A percentile compares a stretch with the other conserved stretches of the same genome.
phyloP scores from a whole-genome alignment of 306 rosid species.

The Malus sieversii region DNA sequence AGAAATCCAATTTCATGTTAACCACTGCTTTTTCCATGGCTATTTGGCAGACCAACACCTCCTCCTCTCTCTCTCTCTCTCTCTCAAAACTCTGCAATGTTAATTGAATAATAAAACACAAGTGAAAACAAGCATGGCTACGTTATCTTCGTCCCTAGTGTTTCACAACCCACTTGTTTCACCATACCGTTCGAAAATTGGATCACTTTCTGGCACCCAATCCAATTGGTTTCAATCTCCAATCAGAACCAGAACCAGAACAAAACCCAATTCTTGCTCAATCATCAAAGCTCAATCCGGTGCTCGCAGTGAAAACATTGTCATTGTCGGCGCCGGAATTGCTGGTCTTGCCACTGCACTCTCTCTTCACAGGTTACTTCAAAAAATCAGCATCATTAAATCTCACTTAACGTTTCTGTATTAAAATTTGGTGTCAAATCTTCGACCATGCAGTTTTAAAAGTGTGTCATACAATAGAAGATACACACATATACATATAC shows the following conservation, averaged over 20 bases:
- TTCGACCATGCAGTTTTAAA: no score
- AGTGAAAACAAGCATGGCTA: constrained; percentile 33
- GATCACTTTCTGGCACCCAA: not conserved
- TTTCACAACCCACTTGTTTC: constrained; percentile 22
- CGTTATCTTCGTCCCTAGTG: constrained; percentile 22
- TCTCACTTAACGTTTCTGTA: not conserved
- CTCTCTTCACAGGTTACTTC: constrained; percentile 55
- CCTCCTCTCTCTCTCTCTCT: not conserved
- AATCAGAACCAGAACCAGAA: constrained; percentile 19
- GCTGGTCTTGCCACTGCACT: constrained; percentile 76
- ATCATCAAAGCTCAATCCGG: constrained; percentile 32
- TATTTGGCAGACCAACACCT: not conserved
- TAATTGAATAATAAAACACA: no score
- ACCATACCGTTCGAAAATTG: constrained; percentile 11
- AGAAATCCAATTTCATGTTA: not conserved
- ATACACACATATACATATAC: no score
- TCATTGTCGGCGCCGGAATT: constrained; percentile 67
- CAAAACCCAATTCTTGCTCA: constrained; percentile 9
- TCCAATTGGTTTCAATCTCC: constrained; percentile 8
- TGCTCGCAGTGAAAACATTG: constrained; percentile 43
- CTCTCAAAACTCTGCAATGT: not conserved
- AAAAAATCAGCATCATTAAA: not conserved
- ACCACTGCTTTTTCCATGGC: constrained; percentile 27
- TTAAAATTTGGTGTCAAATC: no score
- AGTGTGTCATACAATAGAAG: no score